Percentiles rank a stretch among this genome's conserved stretches.
Conservation (phyloP, 805 yeast genomes). For the Candida koratica region DNA sequence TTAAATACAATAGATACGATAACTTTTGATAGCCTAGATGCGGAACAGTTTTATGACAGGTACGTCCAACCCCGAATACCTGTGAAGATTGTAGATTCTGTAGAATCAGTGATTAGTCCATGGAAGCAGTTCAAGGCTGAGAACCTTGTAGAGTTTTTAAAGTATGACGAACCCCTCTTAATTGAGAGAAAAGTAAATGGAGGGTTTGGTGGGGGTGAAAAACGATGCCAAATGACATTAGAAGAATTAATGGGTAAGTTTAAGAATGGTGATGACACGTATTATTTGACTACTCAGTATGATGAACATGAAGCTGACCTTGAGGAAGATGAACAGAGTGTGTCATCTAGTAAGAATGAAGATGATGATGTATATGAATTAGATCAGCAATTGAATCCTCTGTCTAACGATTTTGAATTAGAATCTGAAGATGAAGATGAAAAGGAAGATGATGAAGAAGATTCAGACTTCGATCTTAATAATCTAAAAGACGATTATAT, state of each 20-base stretch:
- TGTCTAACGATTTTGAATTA: constrained; percentile 16
- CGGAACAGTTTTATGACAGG: constrained; percentile 29
- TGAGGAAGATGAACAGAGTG: constrained; percentile 33
- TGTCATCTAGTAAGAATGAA: constrained; percentile 41
- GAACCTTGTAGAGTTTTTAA: constrained; percentile 34
- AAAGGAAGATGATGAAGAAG: constrained; percentile 13
- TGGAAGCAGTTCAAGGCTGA: constrained; percentile 27
- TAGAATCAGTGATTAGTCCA: constrained; percentile 24
- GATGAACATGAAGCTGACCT: constrained; percentile 24
- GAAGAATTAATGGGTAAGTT: constrained; percentile 45
- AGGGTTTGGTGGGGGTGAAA: constrained; percentile 67
- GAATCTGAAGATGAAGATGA: constrained; percentile 22
- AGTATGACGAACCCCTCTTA: constrained; percentile 38
- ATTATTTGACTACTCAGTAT: constrained; percentile 71
- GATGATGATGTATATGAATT: constrained; percentile 19
- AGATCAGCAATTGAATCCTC: constrained; percentile 16
- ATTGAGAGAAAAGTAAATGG: constrained; percentile 53
- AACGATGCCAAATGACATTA: constrained; percentile 49
- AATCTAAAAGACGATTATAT: constrained; percentile 50
- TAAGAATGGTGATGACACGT: constrained; percentile 33
- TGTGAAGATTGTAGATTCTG: constrained; percentile 28
- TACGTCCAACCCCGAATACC: constrained; percentile 48
- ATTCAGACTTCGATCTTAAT: constrained; percentile 29
- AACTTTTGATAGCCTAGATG: not conserved
- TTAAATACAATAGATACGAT: constrained; percentile 3